Percentiles rank a stretch among this genome's conserved stretches.
These are phyloP conservation scores for Mollisia scopiformis DNA, from an alignment of 2,329 filamentous ascomycete species.

Conservation along the genomic window DNA sequence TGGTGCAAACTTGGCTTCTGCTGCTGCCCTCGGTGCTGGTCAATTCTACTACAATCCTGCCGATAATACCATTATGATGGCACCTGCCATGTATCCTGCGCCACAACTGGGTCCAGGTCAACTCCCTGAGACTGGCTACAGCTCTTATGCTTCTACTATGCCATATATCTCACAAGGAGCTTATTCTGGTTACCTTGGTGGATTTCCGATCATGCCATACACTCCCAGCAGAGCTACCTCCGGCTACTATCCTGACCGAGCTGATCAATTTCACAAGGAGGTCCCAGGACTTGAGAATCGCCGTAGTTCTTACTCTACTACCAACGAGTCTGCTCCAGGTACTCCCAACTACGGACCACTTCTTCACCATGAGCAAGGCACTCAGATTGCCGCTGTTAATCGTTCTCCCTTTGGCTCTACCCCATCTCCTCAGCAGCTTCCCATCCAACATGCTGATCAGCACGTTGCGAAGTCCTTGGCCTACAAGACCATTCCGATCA, in stretches of 20 bases:
- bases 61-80: conserved; percentile 29
- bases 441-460: conserved; percentile 44
- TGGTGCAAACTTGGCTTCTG: conserved; percentile 39
- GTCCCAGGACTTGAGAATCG: conserved; percentile 67
- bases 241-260: conserved; percentile 35
- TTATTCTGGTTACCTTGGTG: conserved; percentile 37
- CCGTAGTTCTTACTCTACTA: conserved; percentile 65
- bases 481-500: conserved; percentile 35
- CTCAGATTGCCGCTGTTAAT: conserved; percentile 61
- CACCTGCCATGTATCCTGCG: conserved; percentile 35
- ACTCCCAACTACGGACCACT: conserved; percentile 66
- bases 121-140: conserved; percentile 34
- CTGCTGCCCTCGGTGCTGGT: conserved; percentile 29
- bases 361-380: conserved; percentile 61
- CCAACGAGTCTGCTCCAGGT: conserved; percentile 66
- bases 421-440: conserved; percentile 65
- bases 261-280: conserved; percentile 41
- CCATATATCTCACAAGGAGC: conserved; percentile 36
- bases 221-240: conserved; percentile 30
- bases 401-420: conserved; percentile 66
- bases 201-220: conserved; percentile 37
- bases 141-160: conserved; percentile 32
- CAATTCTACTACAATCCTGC: conserved; percentile 35
- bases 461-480: conserved; percentile 31
- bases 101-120: conserved; percentile 32